Conservation (phyloP, 345 rosid genomes). For the Heritiera fomes region DNA sequence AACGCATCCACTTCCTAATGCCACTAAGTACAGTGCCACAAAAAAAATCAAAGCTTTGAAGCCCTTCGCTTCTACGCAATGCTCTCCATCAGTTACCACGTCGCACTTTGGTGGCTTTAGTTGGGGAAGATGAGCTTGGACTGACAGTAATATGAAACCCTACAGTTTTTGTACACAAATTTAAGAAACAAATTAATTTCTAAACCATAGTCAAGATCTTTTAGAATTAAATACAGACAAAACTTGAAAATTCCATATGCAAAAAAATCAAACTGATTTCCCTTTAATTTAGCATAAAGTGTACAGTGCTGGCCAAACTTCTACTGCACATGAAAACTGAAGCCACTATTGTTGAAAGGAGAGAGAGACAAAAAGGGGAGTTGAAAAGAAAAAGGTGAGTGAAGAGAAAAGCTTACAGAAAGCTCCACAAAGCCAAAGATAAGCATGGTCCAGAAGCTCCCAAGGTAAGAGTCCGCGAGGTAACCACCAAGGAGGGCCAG, state of each 20-base stretch:
- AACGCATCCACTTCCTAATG: slow-evolving; percentile 95
- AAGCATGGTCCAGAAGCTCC: slow-evolving; percentile 93
- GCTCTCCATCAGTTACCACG: slow-evolving; percentile 37
- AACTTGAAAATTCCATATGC: too few relatives aligned
- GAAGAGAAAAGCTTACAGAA: slow-evolving; percentile 52
- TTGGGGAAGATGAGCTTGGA: slow-evolving; percentile 93
- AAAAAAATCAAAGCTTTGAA: slow-evolving; percentile 72
- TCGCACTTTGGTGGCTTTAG: slow-evolving; percentile 86
- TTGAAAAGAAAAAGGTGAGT: slow-evolving; percentile 10
- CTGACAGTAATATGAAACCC: slow-evolving; percentile 92
- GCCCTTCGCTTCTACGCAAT: slow-evolving; percentile 78
- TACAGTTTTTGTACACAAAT: slow-evolving; percentile 14
- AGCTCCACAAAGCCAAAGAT: slow-evolving; percentile 93
- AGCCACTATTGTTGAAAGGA: neutral
- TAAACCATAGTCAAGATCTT: too few relatives aligned
- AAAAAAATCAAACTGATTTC: too few relatives aligned
- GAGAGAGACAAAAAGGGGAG: slow-evolving; percentile 5
- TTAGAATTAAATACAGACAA: too few relatives aligned
- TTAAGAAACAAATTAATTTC: neutral
- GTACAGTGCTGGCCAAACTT: neutral
- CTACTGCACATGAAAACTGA: neutral
- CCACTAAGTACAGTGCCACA: slow-evolving; percentile 83
- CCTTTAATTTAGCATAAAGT: neutral
- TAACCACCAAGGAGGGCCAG: slow-evolving; percentile 89
- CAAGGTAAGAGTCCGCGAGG: slow-evolving; percentile 91